Evolutionary conservation across 2,329 filamentous ascomycete species (phyloP).

Genomic region (Colletotrichum acutatum): DNA sequence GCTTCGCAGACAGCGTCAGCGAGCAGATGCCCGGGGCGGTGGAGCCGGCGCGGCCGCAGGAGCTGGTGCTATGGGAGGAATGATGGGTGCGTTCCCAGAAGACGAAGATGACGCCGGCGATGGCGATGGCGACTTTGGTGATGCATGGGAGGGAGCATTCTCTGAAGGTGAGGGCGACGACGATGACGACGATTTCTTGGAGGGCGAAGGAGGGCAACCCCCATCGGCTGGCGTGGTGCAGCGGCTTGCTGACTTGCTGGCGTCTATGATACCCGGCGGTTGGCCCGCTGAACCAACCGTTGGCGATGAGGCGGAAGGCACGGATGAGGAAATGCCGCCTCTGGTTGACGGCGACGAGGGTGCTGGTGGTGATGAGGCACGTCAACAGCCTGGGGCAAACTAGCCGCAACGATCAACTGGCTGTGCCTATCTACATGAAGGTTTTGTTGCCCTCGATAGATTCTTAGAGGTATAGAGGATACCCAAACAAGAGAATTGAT

Average conservation of each 20-base stretch:
- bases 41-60: constrained; percentile 8
- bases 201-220: constrained; percentile 2
- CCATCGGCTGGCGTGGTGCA: constrained; percentile 22
- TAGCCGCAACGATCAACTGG: neutral
- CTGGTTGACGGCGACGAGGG: neutral
- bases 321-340: constrained; percentile 16
- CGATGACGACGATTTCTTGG: constrained; percentile 5
- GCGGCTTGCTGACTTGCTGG: constrained; percentile 25
- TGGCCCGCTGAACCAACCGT: constrained; percentile 32
- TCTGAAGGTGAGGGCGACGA: constrained; percentile 21
- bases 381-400: neutral
- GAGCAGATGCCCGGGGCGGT: constrained; percentile 5
- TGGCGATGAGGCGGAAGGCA: constrained; percentile 25
- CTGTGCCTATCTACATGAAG: neutral
- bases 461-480: neutral
- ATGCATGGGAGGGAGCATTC: constrained; percentile 34
- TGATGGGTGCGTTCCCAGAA: constrained; percentile 28
- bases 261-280: constrained; percentile 24
- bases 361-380: neutral
- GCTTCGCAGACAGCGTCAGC: constrained; percentile 20
- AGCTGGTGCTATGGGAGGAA: constrained; percentile 9
- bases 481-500: neutral
- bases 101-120: constrained; percentile 25
- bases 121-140: neutral
- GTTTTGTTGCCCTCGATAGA: neutral